Evolutionary conservation across 2,329 filamentous ascomycete species (phyloP).

Genomic region (Pyrenophora seminiperda): DNA sequence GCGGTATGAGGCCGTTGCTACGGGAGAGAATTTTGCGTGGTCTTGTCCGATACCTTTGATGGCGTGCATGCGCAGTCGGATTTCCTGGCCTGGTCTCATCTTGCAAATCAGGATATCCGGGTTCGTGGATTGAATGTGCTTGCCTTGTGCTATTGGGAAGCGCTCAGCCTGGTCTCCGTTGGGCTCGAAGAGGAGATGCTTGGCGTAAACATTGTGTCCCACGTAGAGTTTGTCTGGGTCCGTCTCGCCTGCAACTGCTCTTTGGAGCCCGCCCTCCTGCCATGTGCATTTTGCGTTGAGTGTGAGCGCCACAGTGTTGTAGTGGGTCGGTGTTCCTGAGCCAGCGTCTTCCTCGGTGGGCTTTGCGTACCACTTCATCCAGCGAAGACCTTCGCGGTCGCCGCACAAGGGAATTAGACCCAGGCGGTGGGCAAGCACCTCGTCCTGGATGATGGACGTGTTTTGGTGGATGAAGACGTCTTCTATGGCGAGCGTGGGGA

Average conservation of each 20-base stretch:
- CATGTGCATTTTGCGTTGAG: slow-evolving; percentile 81
- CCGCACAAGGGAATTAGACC: slow-evolving; percentile 90
- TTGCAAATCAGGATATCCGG: slow-evolving; percentile 95
- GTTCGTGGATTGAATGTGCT: slow-evolving; percentile 76
- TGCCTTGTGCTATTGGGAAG: slow-evolving; percentile 52
- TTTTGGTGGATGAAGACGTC: slow-evolving; percentile 93
- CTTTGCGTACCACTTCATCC: slow-evolving; percentile 81
- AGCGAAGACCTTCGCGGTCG: slow-evolving; percentile 75
- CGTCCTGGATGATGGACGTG: slow-evolving; percentile 96
- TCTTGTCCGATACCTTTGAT: slow-evolving; percentile 93
- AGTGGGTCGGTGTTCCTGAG: slow-evolving; percentile 64
- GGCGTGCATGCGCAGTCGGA: slow-evolving; percentile 88
- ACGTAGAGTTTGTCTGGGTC: slow-evolving; percentile 86
- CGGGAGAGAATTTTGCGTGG: slow-evolving; percentile 96
- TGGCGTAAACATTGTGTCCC: slow-evolving; percentile 69
- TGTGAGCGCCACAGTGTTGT: slow-evolving; percentile 82
- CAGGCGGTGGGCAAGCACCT: slow-evolving; percentile 88
- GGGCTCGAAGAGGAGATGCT: slow-evolving; percentile 71
- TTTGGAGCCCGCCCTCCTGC: slow-evolving; percentile 64
- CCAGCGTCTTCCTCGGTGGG: slow-evolving; percentile 58
- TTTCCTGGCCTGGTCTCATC: slow-evolving; percentile 85
- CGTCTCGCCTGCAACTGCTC: slow-evolving; percentile 70
- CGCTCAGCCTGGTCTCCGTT: slow-evolving; percentile 62
- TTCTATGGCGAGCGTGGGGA: slow-evolving; percentile 93
- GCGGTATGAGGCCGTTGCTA: slow-evolving; percentile 91